phyloP scores from a whole-genome alignment of 2,329 filamentous ascomycete genomes.

The Alternaria infectoria region DNA sequence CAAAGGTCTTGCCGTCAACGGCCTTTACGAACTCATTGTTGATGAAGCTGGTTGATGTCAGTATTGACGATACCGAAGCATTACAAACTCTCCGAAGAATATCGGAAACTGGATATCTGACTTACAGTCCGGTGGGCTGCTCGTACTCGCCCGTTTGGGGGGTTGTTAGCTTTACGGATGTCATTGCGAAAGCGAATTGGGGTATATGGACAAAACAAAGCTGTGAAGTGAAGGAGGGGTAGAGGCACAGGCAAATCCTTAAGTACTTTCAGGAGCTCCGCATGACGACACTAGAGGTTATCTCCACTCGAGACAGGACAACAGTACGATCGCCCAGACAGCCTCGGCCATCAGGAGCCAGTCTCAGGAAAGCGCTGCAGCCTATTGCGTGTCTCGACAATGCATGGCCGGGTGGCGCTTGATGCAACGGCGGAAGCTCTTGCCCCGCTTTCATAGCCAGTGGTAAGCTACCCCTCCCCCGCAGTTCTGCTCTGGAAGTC shows the following conservation, averaged over 20 bases:
- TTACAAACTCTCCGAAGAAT: constrained; percentile 12
- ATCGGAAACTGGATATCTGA: constrained; percentile 17
- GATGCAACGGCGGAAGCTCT: constrained; percentile 23
- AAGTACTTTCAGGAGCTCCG: constrained; percentile 31
- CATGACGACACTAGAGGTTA: constrained; percentile 32
- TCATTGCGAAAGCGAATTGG: constrained; percentile 39
- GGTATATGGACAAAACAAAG: constrained; percentile 37
- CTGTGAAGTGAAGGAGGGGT: constrained; percentile 27
- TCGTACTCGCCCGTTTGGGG: constrained; percentile 66
- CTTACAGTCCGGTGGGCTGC: constrained; percentile 62
- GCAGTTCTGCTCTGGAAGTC: constrained; percentile 23
- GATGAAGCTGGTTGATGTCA: constrained; percentile 70
- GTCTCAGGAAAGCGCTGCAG: constrained; percentile 21
- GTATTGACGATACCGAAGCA: constrained; percentile 5
- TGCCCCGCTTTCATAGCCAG: constrained; percentile 40
- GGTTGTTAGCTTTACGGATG: constrained; percentile 68
- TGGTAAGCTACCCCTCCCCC: constrained; percentile 44
- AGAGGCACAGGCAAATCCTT: constrained; percentile 30
- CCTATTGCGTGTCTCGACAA: constrained; percentile 27
- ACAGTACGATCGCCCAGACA: constrained; percentile 22
- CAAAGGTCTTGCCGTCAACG: constrained; percentile 87
- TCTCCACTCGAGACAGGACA: constrained; percentile 25
- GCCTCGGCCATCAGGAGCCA: constrained; percentile 45
- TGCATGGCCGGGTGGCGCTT: constrained; percentile 27
- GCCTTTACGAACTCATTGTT: constrained; percentile 89